These are phyloP conservation scores for Capronia coronata DNA, from an alignment of 2,329 filamentous ascomycete genomes.

Conservation along the genomic window DNA sequence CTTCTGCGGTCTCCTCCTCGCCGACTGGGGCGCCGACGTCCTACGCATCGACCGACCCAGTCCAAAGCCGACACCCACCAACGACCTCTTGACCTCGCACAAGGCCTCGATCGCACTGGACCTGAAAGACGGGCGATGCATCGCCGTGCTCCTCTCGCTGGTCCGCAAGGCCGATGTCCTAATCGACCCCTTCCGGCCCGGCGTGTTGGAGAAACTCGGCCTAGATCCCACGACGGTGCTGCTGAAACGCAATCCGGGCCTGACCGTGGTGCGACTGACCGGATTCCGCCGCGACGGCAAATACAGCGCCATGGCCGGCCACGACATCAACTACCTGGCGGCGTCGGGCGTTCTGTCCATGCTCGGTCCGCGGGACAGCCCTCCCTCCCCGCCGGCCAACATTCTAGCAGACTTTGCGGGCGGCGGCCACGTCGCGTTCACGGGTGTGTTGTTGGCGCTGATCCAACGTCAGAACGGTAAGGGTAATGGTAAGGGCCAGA, in stretches of 20 bases:
- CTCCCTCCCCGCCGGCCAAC: slow-evolving; percentile 74
- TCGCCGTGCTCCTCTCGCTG: slow-evolving; percentile 61
- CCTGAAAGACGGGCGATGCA: slow-evolving; percentile 66
- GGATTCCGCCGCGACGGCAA: slow-evolving; percentile 82
- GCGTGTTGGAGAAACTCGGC: slow-evolving; percentile 77
- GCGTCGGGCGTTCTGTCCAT: slow-evolving; percentile 73
- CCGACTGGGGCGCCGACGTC: slow-evolving; percentile 82
- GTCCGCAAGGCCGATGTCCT: slow-evolving; percentile 63
- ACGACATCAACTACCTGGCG: slow-evolving; percentile 95
- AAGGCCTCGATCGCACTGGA: slow-evolving; percentile 74
- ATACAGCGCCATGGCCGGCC: slow-evolving; percentile 82
- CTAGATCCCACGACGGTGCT: slow-evolving; percentile 64
- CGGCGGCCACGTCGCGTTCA: slow-evolving; percentile 72
- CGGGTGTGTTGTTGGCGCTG: slow-evolving; percentile 76
- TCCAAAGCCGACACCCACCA: slow-evolving; percentile 49
- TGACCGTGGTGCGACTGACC: slow-evolving; percentile 81
- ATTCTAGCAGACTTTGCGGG: slow-evolving; percentile 87
- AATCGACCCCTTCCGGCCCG: slow-evolving; percentile 89
- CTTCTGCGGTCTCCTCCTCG: slow-evolving; percentile 79
- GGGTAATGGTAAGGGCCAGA: slow-evolving; percentile 66
- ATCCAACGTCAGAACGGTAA: slow-evolving; percentile 47
- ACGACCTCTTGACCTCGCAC: slow-evolving; percentile 70
- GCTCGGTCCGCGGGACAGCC: slow-evolving; percentile 59
- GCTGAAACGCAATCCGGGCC: slow-evolving; percentile 59
- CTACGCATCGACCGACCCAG: slow-evolving; percentile 70